Evolutionary conservation across 73 alveolate species (phyloP), one percentile per base, ranked within the genome.

Genomic region (Durusdinium trenchii): DNA sequence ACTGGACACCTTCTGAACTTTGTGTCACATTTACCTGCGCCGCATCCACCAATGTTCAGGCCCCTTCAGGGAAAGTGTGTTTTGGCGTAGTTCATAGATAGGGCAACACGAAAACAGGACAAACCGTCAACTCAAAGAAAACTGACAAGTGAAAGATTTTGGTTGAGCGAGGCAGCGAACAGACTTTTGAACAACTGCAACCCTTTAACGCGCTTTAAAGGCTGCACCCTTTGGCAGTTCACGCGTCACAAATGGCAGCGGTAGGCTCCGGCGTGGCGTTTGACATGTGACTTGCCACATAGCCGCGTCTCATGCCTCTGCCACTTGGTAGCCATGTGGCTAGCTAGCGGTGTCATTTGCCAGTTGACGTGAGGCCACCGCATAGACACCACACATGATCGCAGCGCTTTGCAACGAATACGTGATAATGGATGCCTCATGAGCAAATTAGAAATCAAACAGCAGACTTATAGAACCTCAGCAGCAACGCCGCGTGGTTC

Each of bases 371-470:
- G 52, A 7, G 6, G 85, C 85, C 85, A 73, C 51, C 23, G 85
- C 85, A 73, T 73, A 51, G 85, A n/a, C 85, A 38, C 85, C 85
- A 3, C n/a, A n/a, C n/a, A n/a, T n/a, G n/a, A n/a, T n/a, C n/a
- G n/a, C n/a, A n/a, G n/a, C n/a, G n/a, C n/a, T n/a, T n/a, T n/a
- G n/a, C n/a, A n/a, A n/a, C n/a, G n/a, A n/a, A n/a, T n/a, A n/a
- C n/a, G n/a, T n/a, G n/a, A n/a, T n/a, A n/a, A n/a, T n/a, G n/a
- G n/a, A n/a, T n/a, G n/a, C n/a, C n/a, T n/a, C n/a, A n/a, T n/a
- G n/a, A n/a, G n/a, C n/a, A n/a, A n/a, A n/a, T n/a, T n/a, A n/a
- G n/a, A n/a, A n/a, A n/a, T n/a, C n/a, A n/a, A n/a, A n/a, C n/a
- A n/a, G n/a, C n/a, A n/a, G n/a, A n/a, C n/a, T n/a, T n/a, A n/a